Evolutionary conservation across 345 rosid genomes (phyloP).

Genomic region (Corymbia maculata): DNA sequence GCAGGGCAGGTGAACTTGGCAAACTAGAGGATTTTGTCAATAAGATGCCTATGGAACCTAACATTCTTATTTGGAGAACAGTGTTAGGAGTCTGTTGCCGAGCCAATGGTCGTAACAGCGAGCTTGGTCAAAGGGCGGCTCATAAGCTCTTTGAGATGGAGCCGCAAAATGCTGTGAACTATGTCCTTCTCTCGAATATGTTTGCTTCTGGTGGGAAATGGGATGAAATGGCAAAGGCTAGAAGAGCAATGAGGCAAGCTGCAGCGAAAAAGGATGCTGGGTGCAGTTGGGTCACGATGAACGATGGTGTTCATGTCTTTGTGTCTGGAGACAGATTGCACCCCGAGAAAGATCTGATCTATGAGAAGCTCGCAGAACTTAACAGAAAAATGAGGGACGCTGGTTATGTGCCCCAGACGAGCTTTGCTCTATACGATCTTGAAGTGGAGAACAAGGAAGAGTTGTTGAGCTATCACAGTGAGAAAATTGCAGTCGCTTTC

Average conservation of each 20-base stretch:
- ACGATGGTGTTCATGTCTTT: constrained; percentile 80
- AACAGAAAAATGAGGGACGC: constrained; percentile 60
- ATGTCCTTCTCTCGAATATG: constrained; percentile 89
- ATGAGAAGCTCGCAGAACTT: constrained; percentile 70
- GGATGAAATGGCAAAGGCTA: constrained; percentile 65
- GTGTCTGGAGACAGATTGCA: constrained; percentile 75
- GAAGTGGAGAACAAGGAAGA: constrained; percentile 86
- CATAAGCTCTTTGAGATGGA: constrained; percentile 66
- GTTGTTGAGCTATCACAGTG: constrained; percentile 74
- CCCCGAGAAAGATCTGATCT: constrained; percentile 49
- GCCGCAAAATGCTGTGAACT: constrained; percentile 79
- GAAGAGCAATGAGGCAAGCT: constrained; percentile 67
- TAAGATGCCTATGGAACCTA: constrained; percentile 68
- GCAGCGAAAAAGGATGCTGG: constrained; percentile 88
- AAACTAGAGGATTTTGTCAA: constrained; percentile 60
- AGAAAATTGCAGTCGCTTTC: constrained; percentile 81
- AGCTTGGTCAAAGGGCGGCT: constrained; percentile 71
- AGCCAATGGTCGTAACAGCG: constrained; percentile 48
- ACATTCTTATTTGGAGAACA: constrained; percentile 84
- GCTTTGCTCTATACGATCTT: constrained; percentile 65
- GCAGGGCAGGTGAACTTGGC: constrained; percentile 75
- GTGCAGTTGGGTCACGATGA: constrained; percentile 93
- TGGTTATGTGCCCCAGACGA: constrained; percentile 73
- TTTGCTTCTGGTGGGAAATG: constrained; percentile 76
- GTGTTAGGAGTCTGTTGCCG: constrained; percentile 77